Base-by-base conservation (phyloP, 805 yeast species). In the Candida pseudofarinosa region DNA sequence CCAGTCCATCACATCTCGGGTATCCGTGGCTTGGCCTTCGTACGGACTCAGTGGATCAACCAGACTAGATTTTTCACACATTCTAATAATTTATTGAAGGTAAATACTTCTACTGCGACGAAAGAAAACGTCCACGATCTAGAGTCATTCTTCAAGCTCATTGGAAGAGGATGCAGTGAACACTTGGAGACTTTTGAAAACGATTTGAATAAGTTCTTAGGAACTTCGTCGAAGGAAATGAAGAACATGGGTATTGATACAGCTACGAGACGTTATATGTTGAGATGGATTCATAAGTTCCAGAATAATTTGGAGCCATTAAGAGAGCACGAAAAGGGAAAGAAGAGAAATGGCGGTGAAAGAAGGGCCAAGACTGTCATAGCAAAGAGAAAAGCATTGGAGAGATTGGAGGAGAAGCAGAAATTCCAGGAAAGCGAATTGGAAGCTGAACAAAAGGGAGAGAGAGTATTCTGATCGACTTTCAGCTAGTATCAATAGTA, bases 291-390 rank as follows among this genome's bases (percentile, higher is more conserved):
- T 38, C 82, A 89, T 55, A 79, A 76, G 53, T 83, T 73, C 55
- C 75, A 79, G 53, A 74, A 77, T 46, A 79, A 82, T 41, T 64
- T 69, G 53, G 74, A 71, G 41, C 71, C 76, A 16, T 66, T 85
- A 44, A 55, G 67, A 44, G 85, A 81, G 55, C 71, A 79, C 49
- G 77, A 76, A 52, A 63, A 69, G 48, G 88, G 90, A n/a, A 82
- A 76, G 71, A 88, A 88, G 73, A 74, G 76, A 53, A 71, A 70
- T 54, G 97, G 97, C 19, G 96, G 97, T 56, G 97, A 89, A 65
- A 79, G 96, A 61, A 84, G 80, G 55, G 77, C 83, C 47, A 79
- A 76, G 54, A 57, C 65, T 13, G 72, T 71, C 16, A 50, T 59
- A 48, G 76, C 75, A 20, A 84, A 82, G 56, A 75, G 74, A 51